Evolutionary conservation across 495 filamentous ascomycete species (phyloP).

Genomic region (Penicillium nucicola): DNA sequence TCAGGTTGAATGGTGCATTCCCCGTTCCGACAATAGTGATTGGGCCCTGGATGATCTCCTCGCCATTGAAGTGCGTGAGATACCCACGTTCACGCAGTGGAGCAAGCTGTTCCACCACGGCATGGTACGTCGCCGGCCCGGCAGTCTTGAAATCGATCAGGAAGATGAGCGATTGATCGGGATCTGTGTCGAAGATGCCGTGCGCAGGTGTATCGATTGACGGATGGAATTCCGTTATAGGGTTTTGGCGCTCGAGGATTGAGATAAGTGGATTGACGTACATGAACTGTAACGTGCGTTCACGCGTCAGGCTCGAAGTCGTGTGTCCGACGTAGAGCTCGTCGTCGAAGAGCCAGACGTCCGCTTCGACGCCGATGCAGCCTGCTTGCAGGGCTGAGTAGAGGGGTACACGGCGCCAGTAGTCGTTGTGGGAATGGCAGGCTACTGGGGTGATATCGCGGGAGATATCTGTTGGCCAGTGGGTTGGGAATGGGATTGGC

Average conservation of each 20-base stretch:
- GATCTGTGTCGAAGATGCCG: constrained; percentile 50
- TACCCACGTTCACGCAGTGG: constrained; percentile 65
- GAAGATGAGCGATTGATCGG: constrained; percentile 58
- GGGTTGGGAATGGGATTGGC: constrained; percentile 18
- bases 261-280: constrained; percentile 54
- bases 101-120: constrained; percentile 56
- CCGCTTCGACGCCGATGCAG: constrained; percentile 72
- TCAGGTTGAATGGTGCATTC: constrained; percentile 66
- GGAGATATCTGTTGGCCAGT: constrained; percentile 76
- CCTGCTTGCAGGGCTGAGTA: constrained; percentile 64
- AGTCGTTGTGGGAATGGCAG: constrained; percentile 85
- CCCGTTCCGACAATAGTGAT: constrained; percentile 81
- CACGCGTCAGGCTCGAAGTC: constrained; percentile 38
- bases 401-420: constrained; percentile 73
- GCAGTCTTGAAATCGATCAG: constrained; percentile 72
- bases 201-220: constrained; percentile 16
- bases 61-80: constrained; percentile 56
- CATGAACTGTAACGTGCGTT: constrained; percentile 50
- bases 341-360: constrained; percentile 77
- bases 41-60: constrained; percentile 45
- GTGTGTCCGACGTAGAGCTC: constrained; percentile 63
- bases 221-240: constrained; percentile 30
- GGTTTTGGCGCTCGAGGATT: constrained; percentile 53
- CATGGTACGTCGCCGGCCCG: constrained; percentile 43
- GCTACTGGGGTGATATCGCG: constrained; percentile 64